A percentile compares a stretch with the other conserved stretches of the same genome.
Evolutionary conservation across 768 basidiomycete species (phyloP).

Genomic region (Pleurotus platypus): DNA sequence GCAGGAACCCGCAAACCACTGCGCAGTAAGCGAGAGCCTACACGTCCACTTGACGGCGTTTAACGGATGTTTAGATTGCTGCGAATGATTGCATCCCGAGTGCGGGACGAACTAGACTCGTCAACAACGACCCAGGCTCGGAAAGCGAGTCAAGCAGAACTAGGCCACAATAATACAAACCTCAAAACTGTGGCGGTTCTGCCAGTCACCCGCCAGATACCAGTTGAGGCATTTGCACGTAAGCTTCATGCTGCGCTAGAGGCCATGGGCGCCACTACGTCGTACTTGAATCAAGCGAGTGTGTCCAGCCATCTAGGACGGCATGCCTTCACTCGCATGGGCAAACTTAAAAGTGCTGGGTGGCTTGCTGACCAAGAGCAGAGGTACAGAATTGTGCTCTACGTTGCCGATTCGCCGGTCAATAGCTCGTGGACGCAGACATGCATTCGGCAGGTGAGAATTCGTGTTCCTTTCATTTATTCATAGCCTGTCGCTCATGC

Average conservation of each 20-base stretch:
- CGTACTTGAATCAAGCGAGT: conserved; percentile 90
- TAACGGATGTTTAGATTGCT: conserved; percentile 47
- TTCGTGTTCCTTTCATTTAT: not conserved
- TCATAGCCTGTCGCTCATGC: not conserved
- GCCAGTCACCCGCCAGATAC: conserved; percentile 83
- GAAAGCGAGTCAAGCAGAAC: conserved; percentile 45
- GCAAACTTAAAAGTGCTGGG: conserved; percentile 84
- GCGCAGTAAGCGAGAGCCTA: conserved; percentile 56
- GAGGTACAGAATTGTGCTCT: conserved; percentile 88
- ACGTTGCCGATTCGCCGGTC: conserved; percentile 94
- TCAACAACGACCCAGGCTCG: conserved; percentile 49
- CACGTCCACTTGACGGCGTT: not conserved
- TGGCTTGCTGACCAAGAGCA: conserved; percentile 98
- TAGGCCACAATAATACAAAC: conserved; percentile 78
- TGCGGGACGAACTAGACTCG: conserved; percentile 77
- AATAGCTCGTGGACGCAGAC: conserved; percentile 98
- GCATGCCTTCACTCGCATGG: conserved; percentile 95
- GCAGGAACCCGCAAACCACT: conserved; percentile 79
- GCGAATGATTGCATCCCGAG: conserved; percentile 89
- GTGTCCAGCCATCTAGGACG: conserved; percentile 89
- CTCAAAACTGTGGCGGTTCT: conserved; percentile 93
- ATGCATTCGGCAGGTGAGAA: conserved; percentile 83
- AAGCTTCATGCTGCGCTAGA: conserved; percentile 88
- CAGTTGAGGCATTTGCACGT: conserved; percentile 84
- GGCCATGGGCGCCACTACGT: conserved; percentile 89